Conservation (phyloP, 306 rosid species). For the Cucumis sativus region Cucumber_9930_V3 NC_026659.2:5493501-5494000, state of each 20-base stretch:
- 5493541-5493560: constrained; percentile 87
- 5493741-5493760: constrained; percentile 88
- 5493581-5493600: constrained; percentile 95
- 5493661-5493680: not conserved
- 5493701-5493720: constrained; percentile 24
- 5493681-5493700: not conserved
- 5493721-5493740: constrained; percentile 98
- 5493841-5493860: not conserved
- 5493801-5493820: constrained; percentile 79
- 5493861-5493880: not conserved
- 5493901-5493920: constrained; percentile 14
- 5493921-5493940: constrained; percentile 30
- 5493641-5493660: not conserved
- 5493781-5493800: constrained; percentile 92
- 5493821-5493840: constrained; percentile 25
- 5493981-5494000: constrained; percentile 99
- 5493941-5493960: constrained; percentile 64
- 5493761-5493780: constrained; percentile 96
- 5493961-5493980: constrained; percentile 96
- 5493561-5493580: constrained; percentile 74
- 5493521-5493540: constrained; percentile 99
- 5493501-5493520: constrained; percentile 92
- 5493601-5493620: constrained; percentile 56
- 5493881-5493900: not conserved
- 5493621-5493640: not conserved